Base-by-base conservation (phyloP, 371 early-diverging fungal genomes). In the Mucor ambiguus region DNA sequence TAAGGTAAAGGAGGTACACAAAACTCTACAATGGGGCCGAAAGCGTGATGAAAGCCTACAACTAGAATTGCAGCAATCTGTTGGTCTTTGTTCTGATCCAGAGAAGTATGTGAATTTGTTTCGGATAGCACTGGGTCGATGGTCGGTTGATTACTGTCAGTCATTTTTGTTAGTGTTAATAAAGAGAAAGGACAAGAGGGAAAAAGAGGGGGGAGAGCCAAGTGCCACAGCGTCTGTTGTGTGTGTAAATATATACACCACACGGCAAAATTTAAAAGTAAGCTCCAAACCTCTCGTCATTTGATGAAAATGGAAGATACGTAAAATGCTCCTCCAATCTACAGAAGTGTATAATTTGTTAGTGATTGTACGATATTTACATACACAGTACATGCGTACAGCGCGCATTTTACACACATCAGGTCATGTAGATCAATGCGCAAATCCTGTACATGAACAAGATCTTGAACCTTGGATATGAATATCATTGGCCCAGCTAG, bases 1-100 rank as follows among this genome's bases (percentile, higher is more conserved):
- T 80, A 69, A 28, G 92, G 92, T 71, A 93, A 84, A 12, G 91
- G 89, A 16, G 94, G 94, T 58, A 82, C 75, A 29, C 87, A 87
- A 66, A 87, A 92, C 60, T 94, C 94, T 30, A 90, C 85, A 61
- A 89, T 85, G 20, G 88, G 88, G 10, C 88, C 87, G 69, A 82
- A 85, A 16, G 87, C 85, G 69, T 89, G 89, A 71, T 89, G 89
- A 60, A 84, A 81, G 4, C 84, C 82, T 7, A 81, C 79, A 0
- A 84, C 84, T 11, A 80, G 62, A 57, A 84, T 60, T 6, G 84
- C 84, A 16, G 84, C 84, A 63, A 81, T 80, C 35, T 68, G 78
- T 20, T 70, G 70, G 66, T 77, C 67, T 35, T 67, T 68, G 44
- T 77, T 75, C n/a, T 74, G 69, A 44, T 74, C 72, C 29, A 77